Conservation (phyloP, 495 filamentous ascomycete genomes). For the Friedmanniomyces simplex region DNA sequence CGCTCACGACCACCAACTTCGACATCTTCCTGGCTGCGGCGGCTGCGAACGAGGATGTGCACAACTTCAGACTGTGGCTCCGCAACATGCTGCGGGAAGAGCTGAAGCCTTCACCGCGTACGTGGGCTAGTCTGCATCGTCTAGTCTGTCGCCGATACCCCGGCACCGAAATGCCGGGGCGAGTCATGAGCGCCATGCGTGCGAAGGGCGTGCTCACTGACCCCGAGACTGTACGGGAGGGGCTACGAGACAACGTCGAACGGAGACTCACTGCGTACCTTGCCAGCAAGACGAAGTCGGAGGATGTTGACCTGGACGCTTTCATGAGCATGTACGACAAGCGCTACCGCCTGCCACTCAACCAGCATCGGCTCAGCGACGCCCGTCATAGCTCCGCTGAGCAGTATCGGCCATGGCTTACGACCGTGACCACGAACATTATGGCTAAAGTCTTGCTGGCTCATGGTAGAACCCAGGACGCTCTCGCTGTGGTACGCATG, state of each 20-base stretch:
- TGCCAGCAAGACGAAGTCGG: background rate
- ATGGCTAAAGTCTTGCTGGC: constrained; percentile 5
- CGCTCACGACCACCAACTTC: background rate
- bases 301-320: background rate
- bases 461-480: background rate
- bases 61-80: constrained; percentile 1
- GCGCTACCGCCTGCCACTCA: background rate
- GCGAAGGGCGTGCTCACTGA: constrained; percentile 3
- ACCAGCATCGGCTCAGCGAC: background rate
- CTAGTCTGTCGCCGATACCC: background rate
- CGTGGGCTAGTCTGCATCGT: constrained; percentile 5
- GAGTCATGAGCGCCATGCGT: constrained; percentile 3
- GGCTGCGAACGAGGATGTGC: background rate
- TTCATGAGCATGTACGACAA: constrained; percentile 1
- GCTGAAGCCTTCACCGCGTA: background rate
- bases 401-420: constrained; percentile 5
- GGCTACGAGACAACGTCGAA: background rate
- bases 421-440: background rate
- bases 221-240: background rate
- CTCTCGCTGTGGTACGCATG: background rate
- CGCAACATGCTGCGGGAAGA: background rate
- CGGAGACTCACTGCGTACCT: background rate
- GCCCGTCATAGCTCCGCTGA: background rate
- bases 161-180: background rate
- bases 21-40: background rate